Evolutionary conservation across 2,329 filamentous ascomycete genomes (phyloP), one percentile per base, ranked within the genome.

Genomic region (Hortaea werneckii): DNA sequence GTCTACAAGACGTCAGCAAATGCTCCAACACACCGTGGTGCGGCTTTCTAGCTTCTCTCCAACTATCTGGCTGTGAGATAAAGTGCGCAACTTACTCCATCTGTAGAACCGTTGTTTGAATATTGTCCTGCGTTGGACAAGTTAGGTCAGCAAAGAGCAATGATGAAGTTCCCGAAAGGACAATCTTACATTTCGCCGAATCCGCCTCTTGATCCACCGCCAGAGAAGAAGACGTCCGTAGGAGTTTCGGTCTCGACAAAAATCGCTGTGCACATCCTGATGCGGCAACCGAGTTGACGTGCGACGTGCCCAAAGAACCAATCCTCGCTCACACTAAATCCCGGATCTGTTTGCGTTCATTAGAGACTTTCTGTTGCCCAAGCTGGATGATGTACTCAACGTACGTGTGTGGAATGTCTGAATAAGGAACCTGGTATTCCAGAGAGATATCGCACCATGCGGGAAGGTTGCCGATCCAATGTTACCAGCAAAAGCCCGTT

Each of bases 161-260:
- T 20, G 20, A 20, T 20, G 20, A 20, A 20, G 20, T 20, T 20
- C 20, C 20, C 20, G 20, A 20, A 20, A 20, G 20, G 20, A 20
- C 20, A 20, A 20, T 20, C 20, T 20, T 20, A 20, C 69, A 72
- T 74, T 53, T 75, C 72, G 7, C 72, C 72, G 44, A 72, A 75
- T 0, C 72, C 72, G 37, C 71, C 72, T 13, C 72, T 62, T 11
- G 40, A 26, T 5, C 58, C 60, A 6, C 65, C 61, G 4, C 60
- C 58, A 27, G 62, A 63, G 44, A 67, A 62, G 50, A 73, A 73
- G 1, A 75, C 56, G 0, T 65, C 63, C 7, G 63, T 55, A 0
- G 72, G 72, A 0, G 72, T 73, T 49, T 73, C 69, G 0, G 72
- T 75, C 50, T 75, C 71, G 12, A 75, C 72, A 40, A 75, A 74